Evolutionary conservation across 331 rosid species (phyloP).

Genomic region (Malus hybrid): DNA sequence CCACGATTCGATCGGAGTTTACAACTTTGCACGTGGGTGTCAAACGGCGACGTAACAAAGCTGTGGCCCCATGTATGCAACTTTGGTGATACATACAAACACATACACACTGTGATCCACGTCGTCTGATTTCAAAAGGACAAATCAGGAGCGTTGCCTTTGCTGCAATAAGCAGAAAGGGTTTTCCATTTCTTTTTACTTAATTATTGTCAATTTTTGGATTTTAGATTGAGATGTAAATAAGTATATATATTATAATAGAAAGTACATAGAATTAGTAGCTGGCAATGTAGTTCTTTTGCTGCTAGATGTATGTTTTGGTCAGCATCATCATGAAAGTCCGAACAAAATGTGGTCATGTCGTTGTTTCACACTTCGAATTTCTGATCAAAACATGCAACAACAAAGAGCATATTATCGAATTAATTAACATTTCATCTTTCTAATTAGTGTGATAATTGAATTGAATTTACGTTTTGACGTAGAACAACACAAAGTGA

Average conservation of each 20-base stretch:
- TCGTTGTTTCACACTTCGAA: too few relatives aligned
- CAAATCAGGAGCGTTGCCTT: not conserved
- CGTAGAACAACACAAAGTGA: not conserved
- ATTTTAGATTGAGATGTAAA: not conserved
- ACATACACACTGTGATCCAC: not conserved
- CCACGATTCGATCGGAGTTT: not conserved
- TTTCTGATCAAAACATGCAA: too few relatives aligned
- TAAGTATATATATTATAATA: not conserved
- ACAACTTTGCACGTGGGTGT: not conserved
- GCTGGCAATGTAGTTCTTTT: not conserved
- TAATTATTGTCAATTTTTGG: not conserved
- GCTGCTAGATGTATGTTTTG: not conserved
- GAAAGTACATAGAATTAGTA: not conserved
- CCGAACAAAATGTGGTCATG: too few relatives aligned
- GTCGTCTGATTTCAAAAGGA: not conserved
- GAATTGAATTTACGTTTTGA: too few relatives aligned
- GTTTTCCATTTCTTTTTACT: not conserved
- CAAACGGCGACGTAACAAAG: not conserved
- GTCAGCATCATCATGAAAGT: too few relatives aligned
- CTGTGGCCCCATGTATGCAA: not conserved
- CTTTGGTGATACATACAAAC: not conserved
- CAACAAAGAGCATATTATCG: too few relatives aligned
- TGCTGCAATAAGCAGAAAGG: not conserved
- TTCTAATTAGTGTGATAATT: too few relatives aligned
- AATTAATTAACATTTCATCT: too few relatives aligned